phyloP scores from a whole-genome alignment of 1,284 basidiomycete genomes.

The Cystobasidium sp. region DNA sequence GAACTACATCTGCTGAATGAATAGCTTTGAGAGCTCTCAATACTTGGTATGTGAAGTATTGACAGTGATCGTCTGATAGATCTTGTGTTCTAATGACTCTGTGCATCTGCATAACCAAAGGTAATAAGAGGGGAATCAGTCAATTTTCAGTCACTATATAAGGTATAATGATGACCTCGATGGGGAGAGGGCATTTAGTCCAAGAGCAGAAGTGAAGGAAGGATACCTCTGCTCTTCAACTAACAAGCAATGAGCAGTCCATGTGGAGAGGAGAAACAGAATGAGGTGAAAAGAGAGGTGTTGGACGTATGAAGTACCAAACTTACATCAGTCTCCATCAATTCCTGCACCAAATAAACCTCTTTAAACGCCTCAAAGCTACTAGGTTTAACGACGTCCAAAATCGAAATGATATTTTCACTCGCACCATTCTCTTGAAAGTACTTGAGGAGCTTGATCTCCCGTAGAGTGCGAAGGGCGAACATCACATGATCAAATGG shows the following conservation, averaged over 20 bases:
- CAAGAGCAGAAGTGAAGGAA: too few relatives aligned
- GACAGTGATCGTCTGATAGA: conserved; percentile 65
- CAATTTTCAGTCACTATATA: not conserved
- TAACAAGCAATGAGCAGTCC: too few relatives aligned
- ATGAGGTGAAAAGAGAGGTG: not conserved
- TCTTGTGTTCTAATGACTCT: conserved; percentile 84
- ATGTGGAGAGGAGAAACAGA: too few relatives aligned
- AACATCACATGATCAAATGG: conserved; percentile 78
- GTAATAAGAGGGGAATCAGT: not conserved
- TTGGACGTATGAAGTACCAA: not conserved
- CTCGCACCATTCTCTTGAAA: conserved; percentile 63
- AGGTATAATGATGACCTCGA: too few relatives aligned
- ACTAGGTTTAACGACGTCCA: conserved; percentile 89
- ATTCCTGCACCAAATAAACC: conserved; percentile 79
- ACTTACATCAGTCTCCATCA: conserved; percentile 75
- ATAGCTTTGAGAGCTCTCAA: conserved; percentile 57
- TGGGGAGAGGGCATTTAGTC: too few relatives aligned
- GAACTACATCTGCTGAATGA: conserved; percentile 58
- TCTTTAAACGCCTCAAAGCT: conserved; percentile 92
- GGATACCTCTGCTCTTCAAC: too few relatives aligned
- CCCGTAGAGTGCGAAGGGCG: conserved; percentile 73
- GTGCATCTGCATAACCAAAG: conserved; percentile 65
- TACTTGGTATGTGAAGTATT: conserved; percentile 57
- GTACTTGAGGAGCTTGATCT: conserved; percentile 85
- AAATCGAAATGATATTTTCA: conserved; percentile 82